Percentiles rank a stretch among this genome's conserved stretches.
These are phyloP conservation scores for Chlamydomonas reinhardtii DNA, from an alignment of 163 green algal genomes.

Conservation along the genomic window DNA sequence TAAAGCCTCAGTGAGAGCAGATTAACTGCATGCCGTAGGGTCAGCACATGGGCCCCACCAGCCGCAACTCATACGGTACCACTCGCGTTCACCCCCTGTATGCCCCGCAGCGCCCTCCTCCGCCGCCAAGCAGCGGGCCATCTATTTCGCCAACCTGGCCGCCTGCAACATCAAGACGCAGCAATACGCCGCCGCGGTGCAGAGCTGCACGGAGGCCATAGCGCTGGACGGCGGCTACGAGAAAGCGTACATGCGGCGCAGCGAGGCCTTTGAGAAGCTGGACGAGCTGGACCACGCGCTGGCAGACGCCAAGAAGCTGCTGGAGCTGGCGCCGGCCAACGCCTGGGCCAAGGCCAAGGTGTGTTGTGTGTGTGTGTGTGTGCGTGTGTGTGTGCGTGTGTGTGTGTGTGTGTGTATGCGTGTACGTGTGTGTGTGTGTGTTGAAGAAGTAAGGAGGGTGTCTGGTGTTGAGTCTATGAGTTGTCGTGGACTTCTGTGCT, in stretches of 20 bases:
- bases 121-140: slow-evolving; percentile 63
- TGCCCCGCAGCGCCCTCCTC: not conserved
- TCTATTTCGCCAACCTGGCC: slow-evolving; percentile 86
- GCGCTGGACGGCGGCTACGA: slow-evolving; percentile 74
- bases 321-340: slow-evolving; percentile 78
- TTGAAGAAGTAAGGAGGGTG: too few relatives aligned
- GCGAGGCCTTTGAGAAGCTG: slow-evolving; percentile 79
- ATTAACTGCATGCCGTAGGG: too few relatives aligned
- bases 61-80: too few relatives aligned
- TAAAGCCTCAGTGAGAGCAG: not conserved
- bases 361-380: too few relatives aligned
- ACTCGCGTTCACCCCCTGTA: not conserved
- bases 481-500: too few relatives aligned
- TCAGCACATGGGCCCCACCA: too few relatives aligned
- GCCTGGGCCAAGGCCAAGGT: slow-evolving; percentile 53
- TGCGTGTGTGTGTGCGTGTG: too few relatives aligned
- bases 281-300: slow-evolving; percentile 89
- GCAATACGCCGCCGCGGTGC: slow-evolving; percentile 61
- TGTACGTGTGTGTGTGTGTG: too few relatives aligned
- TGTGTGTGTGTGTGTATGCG: too few relatives aligned
- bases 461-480: too few relatives aligned
- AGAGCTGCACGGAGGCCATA: slow-evolving; percentile 81
- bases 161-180: slow-evolving; percentile 79
- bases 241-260: slow-evolving; percentile 80
- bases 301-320: slow-evolving; percentile 57